phyloP scores from a whole-genome alignment of 495 filamentous ascomycete genomes.

The Oidiodendron maius region DNA sequence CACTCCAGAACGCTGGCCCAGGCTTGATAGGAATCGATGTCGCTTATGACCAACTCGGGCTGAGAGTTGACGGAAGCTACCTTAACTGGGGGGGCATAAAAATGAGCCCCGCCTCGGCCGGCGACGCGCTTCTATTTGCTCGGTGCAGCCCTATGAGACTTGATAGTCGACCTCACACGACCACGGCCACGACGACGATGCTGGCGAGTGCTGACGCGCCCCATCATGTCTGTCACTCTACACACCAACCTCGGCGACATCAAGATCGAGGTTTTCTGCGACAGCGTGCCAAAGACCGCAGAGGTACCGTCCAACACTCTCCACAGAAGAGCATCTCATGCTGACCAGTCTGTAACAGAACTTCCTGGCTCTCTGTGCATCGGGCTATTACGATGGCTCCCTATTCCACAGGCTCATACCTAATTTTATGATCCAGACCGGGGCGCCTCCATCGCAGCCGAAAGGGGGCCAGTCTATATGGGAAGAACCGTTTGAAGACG shows the following conservation, averaged over 20 bases:
- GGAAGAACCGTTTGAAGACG: constrained; percentile 81
- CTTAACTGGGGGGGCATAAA: too few relatives aligned
- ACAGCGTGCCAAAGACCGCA: constrained; percentile 85
- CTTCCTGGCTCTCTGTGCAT: constrained; percentile 93
- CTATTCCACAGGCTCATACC: constrained; percentile 91
- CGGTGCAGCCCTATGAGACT: constrained; percentile 13
- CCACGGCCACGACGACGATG: constrained; percentile 1
- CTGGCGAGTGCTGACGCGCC: neutral
- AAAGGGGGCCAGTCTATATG: constrained; percentile 85
- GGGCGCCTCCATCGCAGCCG: constrained; percentile 52
- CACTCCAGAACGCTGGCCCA: too few relatives aligned
- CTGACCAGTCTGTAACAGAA: constrained; percentile 49
- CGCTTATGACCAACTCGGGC: too few relatives aligned
- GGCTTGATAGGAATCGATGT: too few relatives aligned
- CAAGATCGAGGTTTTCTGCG: constrained; percentile 95
- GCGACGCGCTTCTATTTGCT: too few relatives aligned
- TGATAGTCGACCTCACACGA: neutral
- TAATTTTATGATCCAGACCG: constrained; percentile 88
- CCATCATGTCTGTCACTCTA: constrained; percentile 60
- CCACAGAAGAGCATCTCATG: neutral
- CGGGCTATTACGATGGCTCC: constrained; percentile 75
- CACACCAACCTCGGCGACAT: constrained; percentile 87
- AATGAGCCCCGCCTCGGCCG: too few relatives aligned
- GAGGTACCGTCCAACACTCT: constrained; percentile 42
- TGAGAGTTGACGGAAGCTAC: too few relatives aligned